Evolutionary conservation across 2,329 filamentous ascomycete species (phyloP).

Genomic region (Ophiostoma himal-ulmi): DNA sequence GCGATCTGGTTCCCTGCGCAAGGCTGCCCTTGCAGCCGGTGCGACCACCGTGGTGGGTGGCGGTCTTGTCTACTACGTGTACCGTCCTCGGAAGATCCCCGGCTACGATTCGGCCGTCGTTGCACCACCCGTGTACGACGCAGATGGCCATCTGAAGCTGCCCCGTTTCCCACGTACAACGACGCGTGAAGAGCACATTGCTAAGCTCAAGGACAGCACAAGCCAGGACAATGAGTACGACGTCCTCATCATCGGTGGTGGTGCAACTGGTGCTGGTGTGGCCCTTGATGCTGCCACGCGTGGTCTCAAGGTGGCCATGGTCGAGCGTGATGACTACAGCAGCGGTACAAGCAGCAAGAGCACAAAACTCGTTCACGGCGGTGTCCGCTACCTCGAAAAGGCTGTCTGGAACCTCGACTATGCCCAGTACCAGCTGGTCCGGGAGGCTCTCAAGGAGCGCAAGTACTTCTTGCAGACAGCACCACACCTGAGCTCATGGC

Average conservation of each 20-base stretch:
- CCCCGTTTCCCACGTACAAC: conserved; percentile 61
- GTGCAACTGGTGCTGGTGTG: conserved; percentile 73
- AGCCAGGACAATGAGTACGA: conserved; percentile 56
- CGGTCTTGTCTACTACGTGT: conserved; percentile 46
- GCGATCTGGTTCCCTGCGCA: conserved; percentile 35
- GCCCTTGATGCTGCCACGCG: conserved; percentile 74
- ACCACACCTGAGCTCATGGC: conserved; percentile 71
- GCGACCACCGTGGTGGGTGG: conserved; percentile 40
- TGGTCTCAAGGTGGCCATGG: conserved; percentile 70
- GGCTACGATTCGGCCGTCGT: conserved; percentile 63
- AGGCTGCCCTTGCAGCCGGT: conserved; percentile 41
- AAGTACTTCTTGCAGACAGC: conserved; percentile 79
- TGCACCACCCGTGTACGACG: conserved; percentile 62
- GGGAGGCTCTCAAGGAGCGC: conserved; percentile 73
- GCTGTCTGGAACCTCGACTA: conserved; percentile 81
- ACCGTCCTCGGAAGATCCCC: conserved; percentile 66
- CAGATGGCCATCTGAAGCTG: conserved; percentile 61
- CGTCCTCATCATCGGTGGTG: conserved; percentile 70
- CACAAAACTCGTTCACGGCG: conserved; percentile 82
- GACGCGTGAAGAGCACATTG: conserved; percentile 58
- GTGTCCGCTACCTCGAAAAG: conserved; percentile 79
- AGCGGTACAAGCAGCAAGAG: conserved; percentile 79
- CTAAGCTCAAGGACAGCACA: conserved; percentile 46
- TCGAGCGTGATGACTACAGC: conserved; percentile 78
- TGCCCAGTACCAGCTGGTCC: conserved; percentile 72